Evolutionary conservation across 2,329 filamentous ascomycete species (phyloP).

Genomic region (Ceratocystis alfenasii): DNA sequence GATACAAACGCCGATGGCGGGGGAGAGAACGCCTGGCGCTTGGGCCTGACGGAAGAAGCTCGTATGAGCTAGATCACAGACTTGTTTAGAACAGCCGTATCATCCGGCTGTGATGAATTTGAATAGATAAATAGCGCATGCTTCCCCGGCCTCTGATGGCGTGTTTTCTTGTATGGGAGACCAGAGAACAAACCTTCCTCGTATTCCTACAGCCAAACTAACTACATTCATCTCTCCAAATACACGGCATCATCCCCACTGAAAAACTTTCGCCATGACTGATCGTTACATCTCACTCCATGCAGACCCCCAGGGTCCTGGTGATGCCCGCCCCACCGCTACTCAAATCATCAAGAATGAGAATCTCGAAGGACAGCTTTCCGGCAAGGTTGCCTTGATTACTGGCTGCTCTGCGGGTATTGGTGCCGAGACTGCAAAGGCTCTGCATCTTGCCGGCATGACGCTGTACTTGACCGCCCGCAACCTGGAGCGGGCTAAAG

Average conservation of each 20-base stretch:
- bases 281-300: slow-evolving; percentile 18
- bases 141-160: neutral
- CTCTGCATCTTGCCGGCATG: slow-evolving; percentile 25
- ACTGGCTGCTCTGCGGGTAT: slow-evolving; percentile 35
- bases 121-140: neutral
- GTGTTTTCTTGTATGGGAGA: neutral
- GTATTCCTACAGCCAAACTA: neutral
- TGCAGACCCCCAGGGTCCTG: neutral
- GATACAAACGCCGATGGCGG: neutral
- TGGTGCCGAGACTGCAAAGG: slow-evolving; percentile 30
- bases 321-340: neutral
- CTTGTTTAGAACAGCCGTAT: neutral
- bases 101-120: neutral
- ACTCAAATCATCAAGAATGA: slow-evolving; percentile 4
- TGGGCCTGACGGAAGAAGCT: neutral
- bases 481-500: slow-evolving; percentile 28
- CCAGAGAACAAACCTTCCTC: neutral
- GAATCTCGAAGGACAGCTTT: slow-evolving; percentile 5
- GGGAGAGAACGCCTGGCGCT: neutral
- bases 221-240: neutral
- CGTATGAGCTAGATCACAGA: neutral
- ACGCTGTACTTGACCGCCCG: slow-evolving; percentile 28
- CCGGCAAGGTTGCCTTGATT: slow-evolving; percentile 28
- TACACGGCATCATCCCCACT: neutral
- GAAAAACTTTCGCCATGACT: slow-evolving; percentile 23